A percentile compares a stretch with the other conserved stretches of the same genome.
Evolutionary conservation across 345 rosid species (phyloP).

Genomic region (Linum trigynum): DNA sequence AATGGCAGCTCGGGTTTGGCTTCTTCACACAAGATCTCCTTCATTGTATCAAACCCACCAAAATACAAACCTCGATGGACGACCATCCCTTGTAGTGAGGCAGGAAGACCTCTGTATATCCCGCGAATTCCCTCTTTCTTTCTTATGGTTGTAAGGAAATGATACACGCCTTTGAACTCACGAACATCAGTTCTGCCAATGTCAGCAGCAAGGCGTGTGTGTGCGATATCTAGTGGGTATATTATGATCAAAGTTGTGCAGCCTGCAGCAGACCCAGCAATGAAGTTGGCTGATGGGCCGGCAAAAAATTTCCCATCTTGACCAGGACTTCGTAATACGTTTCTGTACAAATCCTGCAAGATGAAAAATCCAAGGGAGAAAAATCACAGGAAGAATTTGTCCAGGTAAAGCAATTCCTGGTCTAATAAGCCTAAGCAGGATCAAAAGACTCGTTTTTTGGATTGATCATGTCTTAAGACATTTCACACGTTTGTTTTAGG

Average conservation of each 20-base stretch:
- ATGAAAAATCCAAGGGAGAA: neutral
- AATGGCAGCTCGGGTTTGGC: constrained; percentile 45
- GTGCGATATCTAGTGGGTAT: constrained; percentile 90
- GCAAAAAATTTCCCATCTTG: constrained; percentile 40
- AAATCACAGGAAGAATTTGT: neutral
- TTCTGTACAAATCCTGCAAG: constrained; percentile 68
- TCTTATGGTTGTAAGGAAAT: constrained; percentile 61
- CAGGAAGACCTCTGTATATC: constrained; percentile 83
- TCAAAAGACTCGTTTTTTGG: too few species aligned
- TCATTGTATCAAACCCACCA: constrained; percentile 90
- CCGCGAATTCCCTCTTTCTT: constrained; percentile 74
- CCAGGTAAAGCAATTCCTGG: neutral
- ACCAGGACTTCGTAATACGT: constrained; percentile 49
- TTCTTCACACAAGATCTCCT: constrained; percentile 56
- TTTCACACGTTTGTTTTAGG: too few species aligned
- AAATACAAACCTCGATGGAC: constrained; percentile 79
- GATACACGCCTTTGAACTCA: constrained; percentile 77
- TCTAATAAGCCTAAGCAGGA: neutral
- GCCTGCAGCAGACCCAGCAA: constrained; percentile 89
- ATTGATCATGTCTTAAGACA: too few species aligned
- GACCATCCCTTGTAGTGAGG: constrained; percentile 79
- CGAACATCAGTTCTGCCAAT: constrained; percentile 66
- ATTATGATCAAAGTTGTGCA: constrained; percentile 68
- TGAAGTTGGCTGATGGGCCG: constrained; percentile 73
- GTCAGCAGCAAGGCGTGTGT: constrained; percentile 89